Evolutionary conservation across 202 grass and related monocot species (phyloP), one percentile per base, ranked within the genome.

Genomic region (Miscanthus sacchariflorus): DNA sequence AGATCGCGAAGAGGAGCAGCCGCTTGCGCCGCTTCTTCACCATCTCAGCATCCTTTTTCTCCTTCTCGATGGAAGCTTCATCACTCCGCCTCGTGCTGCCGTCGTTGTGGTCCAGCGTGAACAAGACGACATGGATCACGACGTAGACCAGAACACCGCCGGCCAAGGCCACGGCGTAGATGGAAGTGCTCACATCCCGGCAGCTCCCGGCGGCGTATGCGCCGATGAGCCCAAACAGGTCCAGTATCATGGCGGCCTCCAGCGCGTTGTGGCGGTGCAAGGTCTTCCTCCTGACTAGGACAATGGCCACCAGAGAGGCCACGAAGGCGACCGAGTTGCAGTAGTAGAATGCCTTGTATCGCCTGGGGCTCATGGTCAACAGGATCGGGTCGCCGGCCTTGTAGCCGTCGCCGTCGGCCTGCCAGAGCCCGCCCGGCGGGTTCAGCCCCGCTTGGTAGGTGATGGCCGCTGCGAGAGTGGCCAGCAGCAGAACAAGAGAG

Each of bases 381-480:
- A 65, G 10, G n/a, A 65, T 65, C 23, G 61, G 61, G 23, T 65
- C 61, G 61, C 61, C 61, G 61, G 61, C 61, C 61, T 65, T 65
- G 23, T 65, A 65, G 23, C 61, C 23, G 61, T 65, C 23, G 23
- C 61, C 56, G 21, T 61, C 61, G n/a, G 0, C 61, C 61, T 65
- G 61, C 61, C 61, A 65, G 10, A 65, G 61, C 23, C 61, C 61
- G 10, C 61, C 61, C 10, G 61, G 61, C 23, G 61, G 61, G 61
- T 65, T 65, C 61, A 65, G 61, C 23, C 61, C 61, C 4, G 61
- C 61, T 65, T 65, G 61, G 61, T 65, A 65, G 61, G 61, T 65
- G 61, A 65, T 65, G 61, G 61, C 61, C 61, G 61, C 61, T 65
- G 61, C 61, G 0, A 65, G 61, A 25, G 61, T 65, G n/a, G 61